Evolutionary conservation across 352 stramenopile species (phyloP), one percentile per base, ranked within the genome.

Genomic region (Phytophthora cryptogea): DNA sequence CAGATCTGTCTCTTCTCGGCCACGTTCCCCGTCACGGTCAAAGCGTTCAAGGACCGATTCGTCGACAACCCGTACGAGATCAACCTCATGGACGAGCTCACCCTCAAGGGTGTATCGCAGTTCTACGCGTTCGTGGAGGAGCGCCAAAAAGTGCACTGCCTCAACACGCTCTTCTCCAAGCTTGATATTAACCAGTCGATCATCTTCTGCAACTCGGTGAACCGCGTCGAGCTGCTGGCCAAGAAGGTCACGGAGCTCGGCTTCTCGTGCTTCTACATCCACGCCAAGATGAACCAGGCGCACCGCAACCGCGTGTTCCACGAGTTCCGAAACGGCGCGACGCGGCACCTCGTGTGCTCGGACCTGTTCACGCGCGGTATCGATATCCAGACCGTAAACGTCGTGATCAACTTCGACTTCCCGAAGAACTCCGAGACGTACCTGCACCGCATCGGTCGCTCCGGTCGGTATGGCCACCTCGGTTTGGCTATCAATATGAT

Each of bases 341-440:
- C 97, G 37, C 87, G 97, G 37, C 96, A 99, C 73, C 81, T 99
- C 30, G 97, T 99, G 41, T 99, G 92, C 61, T 98, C 89, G 66
- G 98, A 99, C 67, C 78, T 99, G 42, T 99, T 99, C 72, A 99
- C 97, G 47, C 92, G 98, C 51, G 98, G 98, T 72, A 99, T 99
- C 54, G 97, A 99, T 72, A 99, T 99, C 73, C 96, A 99, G 80
- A 98, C 94, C 48, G 98, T 99, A 17, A 99, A 99, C 70, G 97
- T 99, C n/a, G 98, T 99, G 33, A 99, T 99, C 78, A 99, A 99
- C 81, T 99, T 99, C 73, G 98, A 99, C 80, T 99, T 99, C 72
- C 98, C 98, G 10, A 99, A 99, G 77, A 99, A 99, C 78, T 97
- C 91, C 26, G 97, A 99, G 78, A 99, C 97, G 17, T 99, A 99